Conservation (phyloP, 1,284 basidiomycete species). For the Mycena citricolor region DNA sequence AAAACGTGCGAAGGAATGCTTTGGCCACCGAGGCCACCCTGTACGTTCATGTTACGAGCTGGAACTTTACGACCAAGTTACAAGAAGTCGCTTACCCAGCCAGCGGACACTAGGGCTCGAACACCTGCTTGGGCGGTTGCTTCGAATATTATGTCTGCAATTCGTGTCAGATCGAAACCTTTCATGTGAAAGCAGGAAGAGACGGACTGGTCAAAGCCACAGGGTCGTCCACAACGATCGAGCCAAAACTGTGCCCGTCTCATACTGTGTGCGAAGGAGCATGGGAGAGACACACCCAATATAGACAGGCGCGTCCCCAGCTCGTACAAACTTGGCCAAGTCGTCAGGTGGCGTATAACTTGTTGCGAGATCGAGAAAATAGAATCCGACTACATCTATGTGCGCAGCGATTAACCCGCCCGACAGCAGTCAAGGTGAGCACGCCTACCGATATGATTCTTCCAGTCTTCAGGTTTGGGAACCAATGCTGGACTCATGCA, state of each 20-base stretch:
- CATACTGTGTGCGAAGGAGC: no score
- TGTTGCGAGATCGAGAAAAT: conserved; percentile 54
- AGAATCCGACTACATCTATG: conserved; percentile 65
- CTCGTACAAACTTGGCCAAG: conserved; percentile 46
- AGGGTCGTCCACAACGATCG: conserved; percentile 63
- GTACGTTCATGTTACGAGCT: background rate
- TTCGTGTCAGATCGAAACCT: background rate
- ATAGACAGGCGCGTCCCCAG: conserved; percentile 58
- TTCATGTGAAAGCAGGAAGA: no score
- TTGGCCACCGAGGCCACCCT: conserved; percentile 53
- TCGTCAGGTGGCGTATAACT: conserved; percentile 48
- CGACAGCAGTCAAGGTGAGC: conserved; percentile 10
- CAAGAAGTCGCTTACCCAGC: conserved; percentile 42
- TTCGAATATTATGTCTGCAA: conserved; percentile 52
- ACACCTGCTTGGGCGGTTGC: conserved; percentile 54
- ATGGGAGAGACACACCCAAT: conserved; percentile 35
- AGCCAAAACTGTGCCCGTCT: conserved; percentile 55
- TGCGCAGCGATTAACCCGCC: background rate
- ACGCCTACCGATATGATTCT: conserved; percentile 57
- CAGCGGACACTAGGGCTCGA: conserved; percentile 60
- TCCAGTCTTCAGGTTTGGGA: conserved; percentile 65
- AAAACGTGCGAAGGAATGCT: conserved; percentile 52
- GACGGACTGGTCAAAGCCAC: conserved; percentile 49
- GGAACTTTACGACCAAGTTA: background rate
- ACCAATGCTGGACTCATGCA: conserved; percentile 67